Conservation (phyloP, 2,329 filamentous ascomycete species). For the Biscogniauxia marginata region DNA sequence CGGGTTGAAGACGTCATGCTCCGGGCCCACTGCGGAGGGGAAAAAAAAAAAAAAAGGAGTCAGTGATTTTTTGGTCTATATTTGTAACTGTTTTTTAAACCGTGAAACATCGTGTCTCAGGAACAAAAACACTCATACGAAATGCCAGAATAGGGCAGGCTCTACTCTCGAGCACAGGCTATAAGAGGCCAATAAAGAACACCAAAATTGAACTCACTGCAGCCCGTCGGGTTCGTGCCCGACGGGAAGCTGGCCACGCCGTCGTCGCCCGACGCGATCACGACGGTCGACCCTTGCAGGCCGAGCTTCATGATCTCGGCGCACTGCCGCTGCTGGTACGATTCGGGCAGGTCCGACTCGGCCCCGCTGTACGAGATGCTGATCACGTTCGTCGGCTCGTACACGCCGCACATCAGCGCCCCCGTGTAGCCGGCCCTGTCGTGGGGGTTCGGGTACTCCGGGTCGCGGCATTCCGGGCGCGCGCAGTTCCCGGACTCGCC, state of each 20-base stretch:
- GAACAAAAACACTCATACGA: no score
- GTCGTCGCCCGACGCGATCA: slow-evolving; percentile 48
- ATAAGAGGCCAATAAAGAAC: no score
- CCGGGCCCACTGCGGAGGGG: no score
- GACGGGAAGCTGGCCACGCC: slow-evolving; percentile 41
- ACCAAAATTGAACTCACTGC: no score
- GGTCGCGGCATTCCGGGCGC: slow-evolving; percentile 43
- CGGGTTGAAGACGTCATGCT: slow-evolving; percentile 45
- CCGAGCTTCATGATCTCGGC: slow-evolving; percentile 53
- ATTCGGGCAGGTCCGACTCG: slow-evolving; percentile 51
- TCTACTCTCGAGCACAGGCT: no score
- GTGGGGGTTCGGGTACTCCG: slow-evolving; percentile 47
- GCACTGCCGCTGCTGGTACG: slow-evolving; percentile 54
- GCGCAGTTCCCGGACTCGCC: slow-evolving; percentile 46
- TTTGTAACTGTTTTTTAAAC: no score
- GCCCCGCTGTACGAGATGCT: slow-evolving; percentile 56
- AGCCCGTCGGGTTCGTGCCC: slow-evolving; percentile 31
- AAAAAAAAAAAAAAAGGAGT: no score
- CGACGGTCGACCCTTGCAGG: slow-evolving; percentile 46
- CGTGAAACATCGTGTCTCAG: no score
- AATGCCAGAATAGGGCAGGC: no score
- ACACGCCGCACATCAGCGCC: slow-evolving; percentile 33
- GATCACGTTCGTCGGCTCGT: slow-evolving; percentile 38
- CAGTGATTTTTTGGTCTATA: no score
- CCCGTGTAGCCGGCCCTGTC: slow-evolving; percentile 50